These are phyloP conservation scores for Sphaerulina populicola DNA, from an alignment of 2,329 filamentous ascomycete species.

Conservation along the genomic window DNA sequence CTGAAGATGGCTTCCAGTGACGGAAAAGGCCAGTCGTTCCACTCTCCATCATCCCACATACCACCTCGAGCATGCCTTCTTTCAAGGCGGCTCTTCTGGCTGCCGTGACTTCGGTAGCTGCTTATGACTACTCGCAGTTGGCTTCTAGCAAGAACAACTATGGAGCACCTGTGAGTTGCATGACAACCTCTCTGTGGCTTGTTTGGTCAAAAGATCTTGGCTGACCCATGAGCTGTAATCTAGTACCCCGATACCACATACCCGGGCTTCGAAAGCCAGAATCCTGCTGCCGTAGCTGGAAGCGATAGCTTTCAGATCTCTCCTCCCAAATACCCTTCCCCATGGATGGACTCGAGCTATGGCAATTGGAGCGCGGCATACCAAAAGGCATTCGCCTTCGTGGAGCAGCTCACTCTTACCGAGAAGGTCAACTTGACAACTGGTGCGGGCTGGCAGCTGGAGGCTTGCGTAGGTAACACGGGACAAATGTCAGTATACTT, in stretches of 20 bases:
- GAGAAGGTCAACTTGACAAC: slow-evolving; percentile 33
- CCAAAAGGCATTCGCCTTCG: slow-evolving; percentile 27
- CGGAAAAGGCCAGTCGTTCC: not conserved
- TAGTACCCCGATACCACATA: slow-evolving; percentile 26
- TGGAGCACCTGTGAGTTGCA: slow-evolving; percentile 16
- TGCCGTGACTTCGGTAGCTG: slow-evolving; percentile 11
- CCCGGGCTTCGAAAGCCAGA: slow-evolving; percentile 21
- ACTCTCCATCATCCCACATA: not conserved
- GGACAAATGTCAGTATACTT: slow-evolving; percentile 21
- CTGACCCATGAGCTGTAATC: not conserved
- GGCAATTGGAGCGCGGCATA: slow-evolving; percentile 43
- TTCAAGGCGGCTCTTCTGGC: slow-evolving; percentile 11
- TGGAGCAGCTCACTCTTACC: slow-evolving; percentile 29
- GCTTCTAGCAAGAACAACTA: slow-evolving; percentile 19
- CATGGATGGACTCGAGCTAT: slow-evolving; percentile 23
- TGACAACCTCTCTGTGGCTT: not conserved
- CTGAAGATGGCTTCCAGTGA: not conserved
- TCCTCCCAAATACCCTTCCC: slow-evolving; percentile 26
- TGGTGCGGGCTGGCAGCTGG: slow-evolving; percentile 42
- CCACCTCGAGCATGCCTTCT: slow-evolving; percentile 10
- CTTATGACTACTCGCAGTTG: slow-evolving; percentile 18
- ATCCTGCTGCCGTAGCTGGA: slow-evolving; percentile 23
- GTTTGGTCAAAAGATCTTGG: not conserved
- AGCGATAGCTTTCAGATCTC: slow-evolving; percentile 22
- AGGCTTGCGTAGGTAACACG: slow-evolving; percentile 34